A percentile compares a stretch with the other conserved stretches of the same genome.
These are phyloP conservation scores for Fusarium sp. DNA, from an alignment of 2,329 filamentous ascomycete genomes.

Conservation along the genomic window DNA sequence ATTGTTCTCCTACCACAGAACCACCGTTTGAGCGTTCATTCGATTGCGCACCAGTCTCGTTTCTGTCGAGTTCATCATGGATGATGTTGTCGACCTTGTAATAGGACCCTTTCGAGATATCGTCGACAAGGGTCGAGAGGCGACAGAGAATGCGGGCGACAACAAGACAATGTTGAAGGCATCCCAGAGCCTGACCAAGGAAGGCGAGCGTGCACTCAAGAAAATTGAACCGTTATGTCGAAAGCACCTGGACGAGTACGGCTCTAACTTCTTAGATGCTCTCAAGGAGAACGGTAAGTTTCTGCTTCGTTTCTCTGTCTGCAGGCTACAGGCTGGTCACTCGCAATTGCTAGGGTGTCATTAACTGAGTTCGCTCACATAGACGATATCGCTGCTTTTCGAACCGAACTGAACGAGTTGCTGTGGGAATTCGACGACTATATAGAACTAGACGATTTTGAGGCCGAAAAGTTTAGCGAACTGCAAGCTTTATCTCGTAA, in stretches of 20 bases:
- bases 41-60: slow-evolving; percentile 2
- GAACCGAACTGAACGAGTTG: slow-evolving; percentile 61
- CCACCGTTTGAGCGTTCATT: background rate
- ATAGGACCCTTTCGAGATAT: slow-evolving; percentile 65
- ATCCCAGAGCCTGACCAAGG: slow-evolving; percentile 60
- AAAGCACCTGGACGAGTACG: slow-evolving; percentile 62
- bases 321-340: background rate
- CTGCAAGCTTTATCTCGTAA: slow-evolving; percentile 62
- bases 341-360: slow-evolving; percentile 3
- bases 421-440: slow-evolving; percentile 70
- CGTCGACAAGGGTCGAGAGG: slow-evolving; percentile 62
- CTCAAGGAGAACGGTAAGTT: slow-evolving; percentile 66
- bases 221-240: slow-evolving; percentile 64
- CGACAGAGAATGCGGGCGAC: slow-evolving; percentile 61
- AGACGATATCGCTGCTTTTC: slow-evolving; percentile 63
- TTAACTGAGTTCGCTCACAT: slow-evolving; percentile 27
- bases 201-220: slow-evolving; percentile 63
- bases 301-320: background rate
- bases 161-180: slow-evolving; percentile 62
- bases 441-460: slow-evolving; percentile 62
- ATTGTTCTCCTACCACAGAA: slow-evolving; percentile 7
- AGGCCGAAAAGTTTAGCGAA: slow-evolving; percentile 62
- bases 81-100: slow-evolving; percentile 59
- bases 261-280: slow-evolving; percentile 61
- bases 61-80: slow-evolving; percentile 49